Evolutionary conservation across 2,329 filamentous ascomycete genomes (phyloP).

Genomic region (Fusarium tuaranense): DNA sequence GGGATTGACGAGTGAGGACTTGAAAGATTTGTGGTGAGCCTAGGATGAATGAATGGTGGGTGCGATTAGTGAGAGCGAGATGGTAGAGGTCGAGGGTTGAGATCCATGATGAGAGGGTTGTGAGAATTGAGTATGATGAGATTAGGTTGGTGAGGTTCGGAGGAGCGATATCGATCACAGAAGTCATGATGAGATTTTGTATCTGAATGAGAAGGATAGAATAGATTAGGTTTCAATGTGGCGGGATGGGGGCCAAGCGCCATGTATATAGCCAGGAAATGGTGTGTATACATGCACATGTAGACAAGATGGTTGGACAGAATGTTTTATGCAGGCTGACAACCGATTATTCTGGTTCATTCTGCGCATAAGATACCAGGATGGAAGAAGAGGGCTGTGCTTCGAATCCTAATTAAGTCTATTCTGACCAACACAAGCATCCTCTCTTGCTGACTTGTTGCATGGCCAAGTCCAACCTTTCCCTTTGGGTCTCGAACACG

Average conservation of each 20-base stretch:
- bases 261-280: background rate
- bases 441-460: background rate
- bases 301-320: background rate
- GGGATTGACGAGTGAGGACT: constrained; percentile 2
- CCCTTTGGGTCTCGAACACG: background rate
- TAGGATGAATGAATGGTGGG: constrained; percentile 4
- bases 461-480: background rate
- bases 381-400: background rate
- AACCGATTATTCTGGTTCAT: background rate
- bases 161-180: background rate
- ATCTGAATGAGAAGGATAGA: background rate
- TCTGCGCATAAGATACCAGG: background rate
- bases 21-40: constrained; percentile 11
- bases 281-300: background rate
- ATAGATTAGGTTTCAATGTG: background rate
- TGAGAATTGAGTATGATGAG: constrained; percentile 30
- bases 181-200: background rate
- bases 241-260: background rate
- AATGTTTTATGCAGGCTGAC: background rate
- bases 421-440: background rate
- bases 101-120: constrained; percentile 24
- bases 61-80: constrained; percentile 11
- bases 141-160: constrained; percentile 13
- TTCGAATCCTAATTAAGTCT: background rate
- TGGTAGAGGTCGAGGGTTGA: constrained; percentile 30